Conservation (phyloP, 768 basidiomycete species). For the Lactarius evosmus region DNA sequence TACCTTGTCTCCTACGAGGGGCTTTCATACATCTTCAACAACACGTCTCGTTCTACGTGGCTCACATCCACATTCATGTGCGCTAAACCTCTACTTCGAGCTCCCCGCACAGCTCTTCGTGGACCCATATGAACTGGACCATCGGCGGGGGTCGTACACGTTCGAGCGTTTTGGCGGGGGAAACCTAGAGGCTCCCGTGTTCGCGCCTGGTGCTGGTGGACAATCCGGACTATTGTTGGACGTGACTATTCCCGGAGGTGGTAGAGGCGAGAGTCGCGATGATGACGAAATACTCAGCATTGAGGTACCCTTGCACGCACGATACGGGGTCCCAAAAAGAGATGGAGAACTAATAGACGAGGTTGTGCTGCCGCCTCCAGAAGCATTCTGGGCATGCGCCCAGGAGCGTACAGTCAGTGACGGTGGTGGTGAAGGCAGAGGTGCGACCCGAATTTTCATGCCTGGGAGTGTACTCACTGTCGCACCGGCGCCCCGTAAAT, state of each 20-base stretch:
- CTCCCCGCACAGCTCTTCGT: constrained; percentile 14
- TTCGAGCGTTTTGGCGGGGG: constrained; percentile 23
- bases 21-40: constrained; percentile 14
- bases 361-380: constrained; percentile 7
- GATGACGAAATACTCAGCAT: not conserved
- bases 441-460: not conserved
- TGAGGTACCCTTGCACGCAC: constrained; percentile 15
- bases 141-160: constrained; percentile 6
- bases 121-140: constrained; percentile 13
- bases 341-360: constrained; percentile 8
- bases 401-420: not conserved
- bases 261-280: not conserved
- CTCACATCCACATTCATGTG: not conserved
- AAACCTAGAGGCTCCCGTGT: constrained; percentile 15
- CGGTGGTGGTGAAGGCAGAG: not conserved
- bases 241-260: constrained; percentile 5
- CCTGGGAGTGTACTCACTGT: not conserved
- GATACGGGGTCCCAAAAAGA: constrained; percentile 12
- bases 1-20: constrained; percentile 2
- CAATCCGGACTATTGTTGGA: constrained; percentile 15
- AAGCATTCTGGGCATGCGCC: constrained; percentile 19
- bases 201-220: not conserved
- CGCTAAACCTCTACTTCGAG: constrained; percentile 13
- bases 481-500: too few species aligned
- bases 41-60: constrained; percentile 7